phyloP scores from a whole-genome alignment of 2,329 filamentous ascomycete genomes.

The Xylariaceae sp. region DNA sequence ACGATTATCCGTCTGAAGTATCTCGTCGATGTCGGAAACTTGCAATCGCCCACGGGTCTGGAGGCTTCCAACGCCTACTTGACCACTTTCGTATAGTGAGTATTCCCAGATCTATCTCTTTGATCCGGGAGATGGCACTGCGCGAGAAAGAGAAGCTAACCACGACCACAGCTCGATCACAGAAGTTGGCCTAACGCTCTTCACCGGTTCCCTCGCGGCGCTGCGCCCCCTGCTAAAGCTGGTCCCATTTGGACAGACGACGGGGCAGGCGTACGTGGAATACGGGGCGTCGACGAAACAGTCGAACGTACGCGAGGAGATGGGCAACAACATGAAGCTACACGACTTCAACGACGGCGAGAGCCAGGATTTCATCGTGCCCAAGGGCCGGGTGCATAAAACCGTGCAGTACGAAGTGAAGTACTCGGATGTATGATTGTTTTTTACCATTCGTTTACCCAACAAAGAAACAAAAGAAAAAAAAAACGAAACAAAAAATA shows the following conservation, averaged over 20 bases:
- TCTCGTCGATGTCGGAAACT: conserved; percentile 16
- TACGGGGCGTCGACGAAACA: conserved; percentile 16
- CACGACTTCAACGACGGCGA: conserved; percentile 21
- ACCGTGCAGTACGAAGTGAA: conserved; percentile 23
- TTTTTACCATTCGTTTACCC: no score
- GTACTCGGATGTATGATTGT: conserved; percentile 17
- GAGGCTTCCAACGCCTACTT: conserved; percentile 22
- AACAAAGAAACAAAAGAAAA: background rate
- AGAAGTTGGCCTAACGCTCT: conserved; percentile 20
- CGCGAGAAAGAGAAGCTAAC: conserved; percentile 4
- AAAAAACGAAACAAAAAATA: background rate
- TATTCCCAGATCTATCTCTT: background rate
- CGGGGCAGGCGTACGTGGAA: conserved; percentile 12
- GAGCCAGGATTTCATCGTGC: conserved; percentile 22
- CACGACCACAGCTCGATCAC: conserved; percentile 15
- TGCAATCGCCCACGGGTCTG: conserved; percentile 15
- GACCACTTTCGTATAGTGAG: conserved; percentile 23
- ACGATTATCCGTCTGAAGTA: conserved; percentile 22
- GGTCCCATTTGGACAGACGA: conserved; percentile 19
- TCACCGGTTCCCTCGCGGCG: conserved; percentile 20
- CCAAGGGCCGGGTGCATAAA: conserved; percentile 19
- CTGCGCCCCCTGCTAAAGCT: conserved; percentile 20
- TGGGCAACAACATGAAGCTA: conserved; percentile 21
- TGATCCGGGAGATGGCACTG: background rate
- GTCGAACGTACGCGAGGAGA: conserved; percentile 16